Conservation (phyloP, 257 asterid species). For the Nemophila menziesii region DNA sequence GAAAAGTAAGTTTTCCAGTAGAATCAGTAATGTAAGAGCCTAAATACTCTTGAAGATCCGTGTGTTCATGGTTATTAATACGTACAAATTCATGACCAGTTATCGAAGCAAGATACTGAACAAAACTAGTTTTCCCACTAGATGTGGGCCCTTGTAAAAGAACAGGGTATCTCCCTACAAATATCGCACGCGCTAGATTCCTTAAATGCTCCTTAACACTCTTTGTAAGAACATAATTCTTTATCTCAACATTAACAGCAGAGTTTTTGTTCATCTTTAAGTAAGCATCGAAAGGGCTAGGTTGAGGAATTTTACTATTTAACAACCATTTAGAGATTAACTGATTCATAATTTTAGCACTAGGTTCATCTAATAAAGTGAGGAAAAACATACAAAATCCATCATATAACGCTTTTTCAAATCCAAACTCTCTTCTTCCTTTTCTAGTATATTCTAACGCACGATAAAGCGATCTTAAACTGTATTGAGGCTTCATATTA, state of each 20-base stretch:
- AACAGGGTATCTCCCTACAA: slow-evolving; percentile 71
- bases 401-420: slow-evolving; percentile 61
- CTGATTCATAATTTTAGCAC: slow-evolving; percentile 56
- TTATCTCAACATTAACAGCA: slow-evolving; percentile 23
- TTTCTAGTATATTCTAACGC: slow-evolving; percentile 60
- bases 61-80: slow-evolving; percentile 89
- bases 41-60: slow-evolving; percentile 95
- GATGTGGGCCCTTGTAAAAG: slow-evolving; percentile 97
- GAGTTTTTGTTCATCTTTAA: slow-evolving; percentile 18
- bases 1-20: slow-evolving; percentile 78
- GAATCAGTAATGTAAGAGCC: slow-evolving; percentile 87
- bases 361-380: slow-evolving; percentile 53
- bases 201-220: slow-evolving; percentile 64
- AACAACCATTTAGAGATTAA: slow-evolving; percentile 41
- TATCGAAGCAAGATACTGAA: slow-evolving; percentile 61
- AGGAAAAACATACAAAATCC: slow-evolving; percentile 87
- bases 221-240: slow-evolving; percentile 53
- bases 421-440: slow-evolving; percentile 41
- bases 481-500: slow-evolving; percentile 92
- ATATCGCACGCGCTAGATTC: slow-evolving; percentile 70
- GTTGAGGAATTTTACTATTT: slow-evolving; percentile 31
- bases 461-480: slow-evolving; percentile 85
- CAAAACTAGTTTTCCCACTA: slow-evolving; percentile 97
- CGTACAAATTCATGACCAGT: slow-evolving; percentile 85
- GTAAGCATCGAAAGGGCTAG: slow-evolving; percentile 37